These are phyloP conservation scores for Amanita brunnescens DNA, from an alignment of 768 basidiomycete genomes.

Conservation along the genomic window DNA sequence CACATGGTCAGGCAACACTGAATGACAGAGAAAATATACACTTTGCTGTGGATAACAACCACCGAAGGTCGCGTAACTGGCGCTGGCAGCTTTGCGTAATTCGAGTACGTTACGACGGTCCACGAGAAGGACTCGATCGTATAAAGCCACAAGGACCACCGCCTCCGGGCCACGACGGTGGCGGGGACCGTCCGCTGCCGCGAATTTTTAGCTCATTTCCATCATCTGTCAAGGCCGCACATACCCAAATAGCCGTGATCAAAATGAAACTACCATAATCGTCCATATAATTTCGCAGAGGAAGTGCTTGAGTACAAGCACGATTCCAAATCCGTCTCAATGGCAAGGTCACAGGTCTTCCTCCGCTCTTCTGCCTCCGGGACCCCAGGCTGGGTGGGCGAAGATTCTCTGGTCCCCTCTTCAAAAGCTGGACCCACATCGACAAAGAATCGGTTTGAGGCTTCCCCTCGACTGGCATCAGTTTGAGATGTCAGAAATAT, in stretches of 20 bases:
- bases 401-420: too few relatives aligned
- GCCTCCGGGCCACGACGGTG: neutral
- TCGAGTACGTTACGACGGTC: neutral
- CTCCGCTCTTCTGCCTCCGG: neutral
- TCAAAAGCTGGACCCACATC: neutral
- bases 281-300: neutral
- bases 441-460: neutral
- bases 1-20: too few relatives aligned
- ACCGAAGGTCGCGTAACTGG: neutral
- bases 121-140: neutral
- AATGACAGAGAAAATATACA: too few relatives aligned
- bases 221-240: neutral
- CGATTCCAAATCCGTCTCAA: conserved; percentile 4
- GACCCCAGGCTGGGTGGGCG: neutral
- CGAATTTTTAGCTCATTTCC: neutral
- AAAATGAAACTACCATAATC: neutral
- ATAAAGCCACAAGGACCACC: neutral
- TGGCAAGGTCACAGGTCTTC: neutral
- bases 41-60: too few relatives aligned
- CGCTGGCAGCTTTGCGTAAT: neutral
- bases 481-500: too few relatives aligned
- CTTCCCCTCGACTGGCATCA: too few relatives aligned
- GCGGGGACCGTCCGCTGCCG: neutral
- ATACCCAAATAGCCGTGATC: neutral
- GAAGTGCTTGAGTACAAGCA: neutral